Evolutionary conservation across 2,329 filamentous ascomycete species (phyloP).

Genomic region (Cladosporium austrohemisphaericum): DNA sequence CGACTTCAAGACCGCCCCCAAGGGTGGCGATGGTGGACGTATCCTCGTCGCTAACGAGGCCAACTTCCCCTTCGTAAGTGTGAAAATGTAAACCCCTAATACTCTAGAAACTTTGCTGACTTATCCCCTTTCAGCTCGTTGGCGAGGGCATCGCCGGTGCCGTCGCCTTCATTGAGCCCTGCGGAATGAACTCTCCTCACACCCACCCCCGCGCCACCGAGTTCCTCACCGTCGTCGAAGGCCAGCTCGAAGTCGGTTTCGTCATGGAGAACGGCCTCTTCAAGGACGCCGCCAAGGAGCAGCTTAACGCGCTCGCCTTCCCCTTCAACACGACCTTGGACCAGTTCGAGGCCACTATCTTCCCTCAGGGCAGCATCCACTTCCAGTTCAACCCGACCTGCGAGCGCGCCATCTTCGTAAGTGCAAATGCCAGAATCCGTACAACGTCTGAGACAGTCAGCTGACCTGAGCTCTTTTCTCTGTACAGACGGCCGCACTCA

Average conservation of each 20-base stretch:
- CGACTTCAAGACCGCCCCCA: slow-evolving; percentile 48
- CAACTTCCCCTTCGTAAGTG: slow-evolving; percentile 39
- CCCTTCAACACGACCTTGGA: slow-evolving; percentile 40
- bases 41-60: slow-evolving; percentile 32
- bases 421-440: no score
- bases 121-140: no score
- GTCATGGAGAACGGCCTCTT: slow-evolving; percentile 47
- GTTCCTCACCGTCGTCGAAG: slow-evolving; percentile 43
- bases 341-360: slow-evolving; percentile 46
- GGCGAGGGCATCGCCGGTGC: slow-evolving; percentile 38
- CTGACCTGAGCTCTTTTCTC: no score
- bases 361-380: slow-evolving; percentile 46
- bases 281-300: slow-evolving; percentile 24
- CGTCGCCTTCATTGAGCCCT: slow-evolving; percentile 38
- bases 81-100: no score
- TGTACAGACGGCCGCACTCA: slow-evolving; percentile 42
- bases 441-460: no score
- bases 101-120: no score
- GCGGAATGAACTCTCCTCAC: slow-evolving; percentile 48
- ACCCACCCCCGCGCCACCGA: slow-evolving; percentile 49
- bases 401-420: slow-evolving; percentile 42
- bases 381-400: slow-evolving; percentile 49
- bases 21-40: slow-evolving; percentile 16
- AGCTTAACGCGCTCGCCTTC: slow-evolving; percentile 22
- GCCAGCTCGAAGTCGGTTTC: slow-evolving; percentile 41